phyloP scores from a whole-genome alignment of 2,329 filamentous ascomycete genomes.

The Monosporascus sp. region DNA sequence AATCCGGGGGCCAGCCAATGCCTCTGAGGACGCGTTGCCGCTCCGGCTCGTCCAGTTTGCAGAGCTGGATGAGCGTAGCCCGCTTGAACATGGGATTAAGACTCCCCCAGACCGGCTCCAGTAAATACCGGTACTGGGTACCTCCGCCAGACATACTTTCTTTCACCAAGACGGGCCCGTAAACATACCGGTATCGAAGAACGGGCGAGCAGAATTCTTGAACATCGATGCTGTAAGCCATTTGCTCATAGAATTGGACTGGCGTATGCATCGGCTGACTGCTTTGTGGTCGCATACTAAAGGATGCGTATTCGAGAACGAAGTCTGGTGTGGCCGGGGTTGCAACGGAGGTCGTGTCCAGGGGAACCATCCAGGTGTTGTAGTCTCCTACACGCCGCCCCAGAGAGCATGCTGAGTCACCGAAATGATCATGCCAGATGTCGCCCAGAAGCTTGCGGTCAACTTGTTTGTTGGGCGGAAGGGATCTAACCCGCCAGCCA shows the following conservation, averaged over 20 bases:
- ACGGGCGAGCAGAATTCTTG: conserved; percentile 1
- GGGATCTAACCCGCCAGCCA: background rate
- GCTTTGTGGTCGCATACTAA: background rate
- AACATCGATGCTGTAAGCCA: background rate
- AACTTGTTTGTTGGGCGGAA: background rate
- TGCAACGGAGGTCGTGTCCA: background rate
- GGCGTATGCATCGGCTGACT: background rate
- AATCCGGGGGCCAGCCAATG: background rate
- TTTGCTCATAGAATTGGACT: background rate
- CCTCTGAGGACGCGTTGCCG: background rate
- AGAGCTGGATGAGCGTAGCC: conserved; percentile 3
- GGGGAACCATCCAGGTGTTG: background rate
- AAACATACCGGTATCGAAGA: conserved; percentile 4
- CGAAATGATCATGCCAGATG: background rate
- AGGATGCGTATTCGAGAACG: conserved; percentile 6
- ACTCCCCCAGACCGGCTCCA: background rate
- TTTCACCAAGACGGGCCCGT: background rate
- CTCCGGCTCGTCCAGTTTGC: background rate
- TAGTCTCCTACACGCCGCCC: background rate
- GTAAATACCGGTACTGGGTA: background rate
- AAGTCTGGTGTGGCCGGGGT: conserved; percentile 3
- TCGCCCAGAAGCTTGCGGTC: background rate
- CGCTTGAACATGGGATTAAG: background rate
- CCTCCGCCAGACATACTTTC: too few relatives aligned
- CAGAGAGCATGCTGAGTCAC: background rate